Conservation (phyloP, 2,329 filamentous ascomycete genomes). For the Colletotrichum spinosum region DNA sequence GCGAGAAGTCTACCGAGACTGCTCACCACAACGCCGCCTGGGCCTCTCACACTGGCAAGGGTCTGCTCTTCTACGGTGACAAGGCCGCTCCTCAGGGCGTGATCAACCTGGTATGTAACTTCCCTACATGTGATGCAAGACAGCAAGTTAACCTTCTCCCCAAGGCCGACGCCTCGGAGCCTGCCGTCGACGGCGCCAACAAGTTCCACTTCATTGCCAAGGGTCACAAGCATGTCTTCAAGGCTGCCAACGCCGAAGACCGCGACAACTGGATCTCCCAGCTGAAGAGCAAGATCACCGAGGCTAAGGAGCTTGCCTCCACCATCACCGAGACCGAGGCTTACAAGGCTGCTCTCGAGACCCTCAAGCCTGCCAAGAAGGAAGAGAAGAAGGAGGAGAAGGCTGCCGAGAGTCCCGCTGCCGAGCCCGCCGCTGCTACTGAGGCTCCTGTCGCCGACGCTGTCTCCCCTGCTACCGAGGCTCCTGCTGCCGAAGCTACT, state of each 20-base stretch:
- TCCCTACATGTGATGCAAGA: constrained; percentile 7
- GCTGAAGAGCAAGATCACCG: constrained; percentile 82
- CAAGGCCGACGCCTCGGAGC: constrained; percentile 73
- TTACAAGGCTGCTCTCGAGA: constrained; percentile 89
- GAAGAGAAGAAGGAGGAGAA: constrained; percentile 61
- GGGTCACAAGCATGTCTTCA: constrained; percentile 94
- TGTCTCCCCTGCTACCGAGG: constrained; percentile 43
- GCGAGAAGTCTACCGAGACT: constrained; percentile 82
- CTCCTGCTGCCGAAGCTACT: constrained; percentile 43
- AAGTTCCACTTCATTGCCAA: constrained; percentile 90
- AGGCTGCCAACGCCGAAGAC: constrained; percentile 79
- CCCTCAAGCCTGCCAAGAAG: constrained; percentile 64
- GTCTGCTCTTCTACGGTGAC: constrained; percentile 91
- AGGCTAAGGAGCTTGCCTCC: constrained; percentile 85
- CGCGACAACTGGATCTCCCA: constrained; percentile 93
- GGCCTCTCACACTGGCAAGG: constrained; percentile 94
- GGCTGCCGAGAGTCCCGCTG: constrained; percentile 52
- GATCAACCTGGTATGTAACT: constrained; percentile 80
- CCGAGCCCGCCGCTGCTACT: constrained; percentile 53
- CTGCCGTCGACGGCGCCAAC: constrained; percentile 78
- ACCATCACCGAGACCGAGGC: constrained; percentile 81
- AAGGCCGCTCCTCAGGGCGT: constrained; percentile 85
- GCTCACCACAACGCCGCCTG: constrained; percentile 87
- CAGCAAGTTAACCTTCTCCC: constrained; percentile 43
- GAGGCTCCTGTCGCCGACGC: constrained; percentile 46